phyloP scores from a whole-genome alignment of 2,329 filamentous ascomycete genomes.

The Neophaeococcomyces mojaviensis region DNA sequence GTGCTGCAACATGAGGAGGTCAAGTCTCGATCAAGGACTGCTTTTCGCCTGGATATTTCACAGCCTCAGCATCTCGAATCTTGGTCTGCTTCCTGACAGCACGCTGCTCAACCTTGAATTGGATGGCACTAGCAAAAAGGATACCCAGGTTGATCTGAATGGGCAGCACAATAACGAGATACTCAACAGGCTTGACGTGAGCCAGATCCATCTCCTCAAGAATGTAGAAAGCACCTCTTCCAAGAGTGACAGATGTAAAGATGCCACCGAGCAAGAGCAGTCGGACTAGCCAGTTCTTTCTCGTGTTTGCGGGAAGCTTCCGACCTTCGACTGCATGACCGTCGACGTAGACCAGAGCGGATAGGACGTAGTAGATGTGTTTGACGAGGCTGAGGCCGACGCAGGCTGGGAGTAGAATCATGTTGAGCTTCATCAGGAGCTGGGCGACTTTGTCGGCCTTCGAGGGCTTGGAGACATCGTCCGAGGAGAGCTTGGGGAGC shows the following conservation, averaged over 20 bases:
- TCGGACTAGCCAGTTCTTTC: conserved; percentile 21
- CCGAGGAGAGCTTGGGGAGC: conserved; percentile 15
- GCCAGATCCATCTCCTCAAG: conserved; percentile 18
- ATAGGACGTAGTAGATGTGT: conserved; percentile 16
- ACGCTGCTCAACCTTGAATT: conserved; percentile 21
- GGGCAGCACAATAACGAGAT: conserved; percentile 18
- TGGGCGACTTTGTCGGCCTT: conserved; percentile 10
- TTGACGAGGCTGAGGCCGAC: conserved; percentile 14
- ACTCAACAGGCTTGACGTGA: conserved; percentile 20
- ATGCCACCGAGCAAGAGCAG: conserved; percentile 17
- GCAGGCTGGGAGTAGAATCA: conserved; percentile 18
- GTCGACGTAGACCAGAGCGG: conserved; percentile 20
- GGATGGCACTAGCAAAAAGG: conserved; percentile 17
- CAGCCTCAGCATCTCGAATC: conserved; percentile 8
- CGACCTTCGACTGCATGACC: conserved; percentile 10
- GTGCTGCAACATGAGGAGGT: not conserved
- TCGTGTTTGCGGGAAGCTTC: conserved; percentile 16
- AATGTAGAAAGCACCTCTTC: conserved; percentile 18
- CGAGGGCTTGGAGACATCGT: conserved; percentile 9
- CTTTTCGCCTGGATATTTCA: conserved; percentile 14
- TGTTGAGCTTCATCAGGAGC: conserved; percentile 18
- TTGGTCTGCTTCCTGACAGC: conserved; percentile 11
- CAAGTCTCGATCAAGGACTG: conserved; percentile 12
- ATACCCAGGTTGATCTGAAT: conserved; percentile 21
- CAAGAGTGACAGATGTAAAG: conserved; percentile 12